Conservation (phyloP, 164 flowering plant genomes). For the Vitis riparia region DNA sequence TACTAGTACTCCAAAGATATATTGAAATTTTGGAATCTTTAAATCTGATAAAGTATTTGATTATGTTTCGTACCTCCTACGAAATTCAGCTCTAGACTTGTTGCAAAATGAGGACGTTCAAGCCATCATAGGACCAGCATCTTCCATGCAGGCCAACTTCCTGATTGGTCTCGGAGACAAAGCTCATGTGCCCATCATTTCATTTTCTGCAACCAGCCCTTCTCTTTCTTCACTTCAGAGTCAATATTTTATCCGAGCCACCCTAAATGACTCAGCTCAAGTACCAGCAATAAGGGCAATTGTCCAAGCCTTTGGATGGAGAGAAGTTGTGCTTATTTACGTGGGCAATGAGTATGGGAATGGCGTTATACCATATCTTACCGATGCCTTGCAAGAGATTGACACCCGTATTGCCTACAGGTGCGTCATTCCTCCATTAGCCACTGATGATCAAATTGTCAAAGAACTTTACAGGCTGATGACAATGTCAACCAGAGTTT, state of each 20-base stretch:
- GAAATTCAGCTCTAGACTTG: slow-evolving; percentile 1
- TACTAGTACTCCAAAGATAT: too few species aligned
- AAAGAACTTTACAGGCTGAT: too few species aligned
- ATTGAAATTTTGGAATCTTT: too few species aligned
- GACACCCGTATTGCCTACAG: slow-evolving; percentile 7
- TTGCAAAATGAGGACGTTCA: slow-evolving; percentile 2
- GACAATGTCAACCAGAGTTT: background rate
- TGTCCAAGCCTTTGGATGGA: background rate
- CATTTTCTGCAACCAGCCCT: too few species aligned
- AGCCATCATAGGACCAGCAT: background rate
- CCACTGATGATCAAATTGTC: slow-evolving; percentile 3
- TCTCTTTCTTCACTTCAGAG: too few species aligned
- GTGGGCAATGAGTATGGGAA: too few species aligned
- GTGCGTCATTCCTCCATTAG: slow-evolving; percentile 2
- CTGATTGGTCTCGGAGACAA: background rate
- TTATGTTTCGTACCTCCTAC: too few species aligned
- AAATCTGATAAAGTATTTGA: too few species aligned
- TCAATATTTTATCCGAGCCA: slow-evolving; percentile 2
- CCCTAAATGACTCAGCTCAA: slow-evolving; percentile 8
- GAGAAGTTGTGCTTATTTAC: too few species aligned
- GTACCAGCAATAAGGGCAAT: slow-evolving; percentile 3
- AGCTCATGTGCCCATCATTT: background rate
- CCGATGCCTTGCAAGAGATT: slow-evolving; percentile 4
- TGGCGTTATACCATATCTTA: slow-evolving; percentile 4
- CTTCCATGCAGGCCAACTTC: slow-evolving; percentile 8